A percentile compares a stretch with the other conserved stretches of the same genome.
These are phyloP conservation scores for Chenopodium album DNA, from an alignment of 148 eudicot genomes.

Conservation along the genomic window DNA sequence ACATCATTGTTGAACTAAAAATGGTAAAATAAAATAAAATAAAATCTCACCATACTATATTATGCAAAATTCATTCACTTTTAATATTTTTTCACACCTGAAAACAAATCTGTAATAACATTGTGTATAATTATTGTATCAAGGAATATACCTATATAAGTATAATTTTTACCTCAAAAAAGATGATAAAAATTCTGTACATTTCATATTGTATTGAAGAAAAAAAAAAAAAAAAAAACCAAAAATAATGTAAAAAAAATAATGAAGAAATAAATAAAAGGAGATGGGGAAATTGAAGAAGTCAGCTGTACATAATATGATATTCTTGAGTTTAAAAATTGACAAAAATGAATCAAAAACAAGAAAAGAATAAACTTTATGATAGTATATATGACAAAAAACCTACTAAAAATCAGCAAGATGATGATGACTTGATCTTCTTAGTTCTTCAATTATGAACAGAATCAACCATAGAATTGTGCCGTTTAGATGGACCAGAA, in stretches of 20 bases:
- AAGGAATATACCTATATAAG: too few species aligned
- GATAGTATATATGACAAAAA: background rate
- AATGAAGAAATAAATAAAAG: background rate
- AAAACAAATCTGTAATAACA: too few species aligned
- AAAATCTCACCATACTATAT: too few species aligned
- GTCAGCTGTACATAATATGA: constrained; percentile 19
- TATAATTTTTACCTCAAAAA: background rate
- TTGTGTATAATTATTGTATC: background rate
- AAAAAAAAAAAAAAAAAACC: background rate
- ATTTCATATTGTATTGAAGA: background rate
- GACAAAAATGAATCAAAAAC: background rate
- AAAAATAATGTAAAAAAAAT: background rate
- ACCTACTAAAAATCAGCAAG: background rate
- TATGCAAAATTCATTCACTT: too few species aligned
- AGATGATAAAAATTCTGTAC: background rate
- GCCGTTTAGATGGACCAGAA: constrained; percentile 31
- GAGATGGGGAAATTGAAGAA: background rate
- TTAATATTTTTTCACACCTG: too few species aligned
- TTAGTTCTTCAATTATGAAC: constrained; percentile 13
- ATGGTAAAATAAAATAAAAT: background rate
- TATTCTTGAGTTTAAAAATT: background rate
- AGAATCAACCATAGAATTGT: constrained; percentile 30
- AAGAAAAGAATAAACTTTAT: constrained; percentile 7
- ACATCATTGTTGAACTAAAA: background rate
- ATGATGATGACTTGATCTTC: background rate